phyloP scores from a whole-genome alignment of 768 basidiomycete species.

The Coprinopsis strossmayeri region DNA sequence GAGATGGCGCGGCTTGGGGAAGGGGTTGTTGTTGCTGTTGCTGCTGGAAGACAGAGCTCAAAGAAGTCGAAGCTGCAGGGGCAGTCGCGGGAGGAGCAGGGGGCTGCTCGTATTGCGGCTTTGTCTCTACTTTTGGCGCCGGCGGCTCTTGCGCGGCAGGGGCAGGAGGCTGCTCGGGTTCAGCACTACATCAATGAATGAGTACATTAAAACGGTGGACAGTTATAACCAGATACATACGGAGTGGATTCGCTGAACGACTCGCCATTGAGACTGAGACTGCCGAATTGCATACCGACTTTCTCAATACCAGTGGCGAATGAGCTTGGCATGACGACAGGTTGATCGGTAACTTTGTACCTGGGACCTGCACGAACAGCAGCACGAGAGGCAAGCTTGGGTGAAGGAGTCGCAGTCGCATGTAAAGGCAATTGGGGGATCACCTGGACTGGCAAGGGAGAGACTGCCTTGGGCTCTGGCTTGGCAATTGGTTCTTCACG shows the following conservation, averaged over 20 bases:
- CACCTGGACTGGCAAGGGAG: constrained; percentile 22
- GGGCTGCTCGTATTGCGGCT: constrained; percentile 24
- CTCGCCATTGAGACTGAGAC: constrained; percentile 70
- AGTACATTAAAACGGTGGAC: constrained; percentile 5
- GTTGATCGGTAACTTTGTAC: constrained; percentile 69
- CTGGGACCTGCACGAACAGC: constrained; percentile 51
- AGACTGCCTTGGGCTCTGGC: constrained; percentile 28
- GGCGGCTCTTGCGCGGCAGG: constrained; percentile 30
- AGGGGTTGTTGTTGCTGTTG: constrained; percentile 22
- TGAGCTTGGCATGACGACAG: constrained; percentile 74
- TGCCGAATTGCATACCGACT: constrained; percentile 88
- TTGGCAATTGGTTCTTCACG: constrained; percentile 18
- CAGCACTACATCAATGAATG: constrained; percentile 20
- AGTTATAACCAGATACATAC: constrained; percentile 32
- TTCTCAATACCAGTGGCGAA: constrained; percentile 65
- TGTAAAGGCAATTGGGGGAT: constrained; percentile 28
- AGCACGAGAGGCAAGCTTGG: constrained; percentile 49
- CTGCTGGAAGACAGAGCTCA: constrained; percentile 41
- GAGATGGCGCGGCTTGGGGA: constrained; percentile 16
- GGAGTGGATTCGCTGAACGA: constrained; percentile 43
- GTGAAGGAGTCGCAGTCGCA: constrained; percentile 36
- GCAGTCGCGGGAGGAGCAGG: constrained; percentile 32
- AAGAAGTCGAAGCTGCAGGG: constrained; percentile 30
- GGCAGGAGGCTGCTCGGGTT: constrained; percentile 28
- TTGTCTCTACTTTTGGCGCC: constrained; percentile 19